Evolutionary conservation across 2,329 filamentous ascomycete genomes (phyloP), one percentile per base, ranked within the genome.

Genomic region (Cryphonectria japonica): DNA sequence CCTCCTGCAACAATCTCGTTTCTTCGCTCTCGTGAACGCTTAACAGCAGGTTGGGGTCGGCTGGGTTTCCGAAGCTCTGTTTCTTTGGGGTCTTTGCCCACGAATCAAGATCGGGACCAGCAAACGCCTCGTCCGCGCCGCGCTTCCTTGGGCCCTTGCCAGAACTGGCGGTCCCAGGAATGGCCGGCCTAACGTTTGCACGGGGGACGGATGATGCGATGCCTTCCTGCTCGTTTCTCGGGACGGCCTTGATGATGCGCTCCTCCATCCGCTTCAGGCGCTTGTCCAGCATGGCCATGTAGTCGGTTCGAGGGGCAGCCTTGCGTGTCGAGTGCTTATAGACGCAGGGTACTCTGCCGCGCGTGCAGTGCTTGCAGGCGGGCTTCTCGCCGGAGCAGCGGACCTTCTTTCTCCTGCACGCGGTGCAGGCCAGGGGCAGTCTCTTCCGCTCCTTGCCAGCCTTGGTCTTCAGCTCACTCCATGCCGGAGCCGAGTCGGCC

Each of bases 261-360:
- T 98, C 95, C 81, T 99, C 96, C 96, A 98, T 98, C 70, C 95
- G 88, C 84, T 97, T 98, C 75, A 98, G 81, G 68, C 96, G 89
- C 82, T 97, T 98, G 82, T 98, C 96, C 76, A 98, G 84, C 94
- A 98, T 98, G 59, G 95, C 94, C 96, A 98, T 98, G 81, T 98
- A 98, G 81, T 98, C 96, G 26, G 96, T 98, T 67, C 96, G 88
- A 2, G 96, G 96, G 3, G 95, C 94, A 1, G 95, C 94, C 80
- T 98, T 98, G 72, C 96, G 88, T 4, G 95, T 94, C 0, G 95
- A 98, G 72, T 97, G 94, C 78, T 98, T 98, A 86, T 98, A 99
- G 5, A 98, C 95, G 79, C 96, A 99, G 1, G 95, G 95, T 76
- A 97, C 97, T 60, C 95, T 89, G 67, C 95, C 97, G 70, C 95